Evolutionary conservation across 2,329 filamentous ascomycete genomes (phyloP), one percentile per base, ranked within the genome.

Genomic region (Scedosporium dehoogii): DNA sequence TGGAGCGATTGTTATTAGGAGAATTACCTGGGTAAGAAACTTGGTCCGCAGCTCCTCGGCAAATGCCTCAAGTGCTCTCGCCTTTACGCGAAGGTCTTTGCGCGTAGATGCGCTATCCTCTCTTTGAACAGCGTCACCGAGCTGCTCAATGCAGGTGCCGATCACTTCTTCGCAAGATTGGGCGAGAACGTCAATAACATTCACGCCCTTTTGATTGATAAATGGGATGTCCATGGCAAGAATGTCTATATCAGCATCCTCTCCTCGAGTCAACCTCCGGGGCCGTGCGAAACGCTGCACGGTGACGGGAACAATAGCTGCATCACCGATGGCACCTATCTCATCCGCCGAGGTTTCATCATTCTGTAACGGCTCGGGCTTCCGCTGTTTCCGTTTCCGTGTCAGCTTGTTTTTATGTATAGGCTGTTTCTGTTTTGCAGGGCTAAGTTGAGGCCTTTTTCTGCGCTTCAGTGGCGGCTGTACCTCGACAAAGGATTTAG

Each of bases 111-210:
- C 67, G 29, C 81, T 77, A 25, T 78, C 76, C 1, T 76, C 77
- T 3, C 67, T 70, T 0, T 63, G 62, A 4, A 68, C 59, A 18
- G 71, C 71, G 38, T 80, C 76, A 53, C 79, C 73, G 1, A 85
- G 70, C 58, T 78, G 78, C 1, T 74, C 73, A 38, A 86, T 69
- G 14, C 76, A 80, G 2, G 76, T 73, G n/a, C 76, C 77, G 21
- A 86, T 75, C 38, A 86, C 77, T 67, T 88, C 85, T 41, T 85
- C 79, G 68, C 83, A 87, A 14, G 87, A 77, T 65, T 86, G 81
- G 5, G 80, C 76, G 44, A 88, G 75, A 1, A 88, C 85, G 66
- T 88, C 85, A 2, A 88, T 75, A 0, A 82, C 78, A 58, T 84
- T 88, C 66, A 87, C 84, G 56, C 83, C 82, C 23, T 75, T 72